phyloP scores from a whole-genome alignment of 495 filamentous ascomycete species.

The Usnea hakonensis region DNA sequence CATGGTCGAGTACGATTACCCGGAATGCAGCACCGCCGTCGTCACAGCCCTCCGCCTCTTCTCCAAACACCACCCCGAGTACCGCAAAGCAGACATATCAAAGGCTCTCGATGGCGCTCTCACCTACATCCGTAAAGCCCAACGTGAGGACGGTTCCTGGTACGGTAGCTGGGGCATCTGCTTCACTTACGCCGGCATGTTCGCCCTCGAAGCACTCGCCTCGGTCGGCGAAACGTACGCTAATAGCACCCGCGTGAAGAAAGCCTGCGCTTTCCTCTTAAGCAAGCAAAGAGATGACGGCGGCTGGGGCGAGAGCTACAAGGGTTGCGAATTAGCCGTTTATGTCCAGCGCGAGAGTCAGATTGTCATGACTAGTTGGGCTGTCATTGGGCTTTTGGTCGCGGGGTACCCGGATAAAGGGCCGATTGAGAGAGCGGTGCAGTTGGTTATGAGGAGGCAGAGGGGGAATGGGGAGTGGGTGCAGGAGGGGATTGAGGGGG shows the following conservation, averaged over 20 bases:
- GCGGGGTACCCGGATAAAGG: slow-evolving; percentile 71
- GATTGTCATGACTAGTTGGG: slow-evolving; percentile 92
- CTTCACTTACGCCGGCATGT: slow-evolving; percentile 94
- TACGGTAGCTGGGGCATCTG: slow-evolving; percentile 98
- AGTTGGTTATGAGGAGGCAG: slow-evolving; percentile 78
- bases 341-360: slow-evolving; percentile 64
- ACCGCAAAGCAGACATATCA: slow-evolving; percentile 68
- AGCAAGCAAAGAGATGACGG: slow-evolving; percentile 78
- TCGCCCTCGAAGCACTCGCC: slow-evolving; percentile 78
- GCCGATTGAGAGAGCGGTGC: slow-evolving; percentile 65
- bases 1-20: slow-evolving; percentile 97
- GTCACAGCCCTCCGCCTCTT: slow-evolving; percentile 86
- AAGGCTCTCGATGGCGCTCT: slow-evolving; percentile 63
- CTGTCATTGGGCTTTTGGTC: slow-evolving; percentile 73
- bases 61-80: slow-evolving; percentile 65
- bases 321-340: slow-evolving; percentile 54
- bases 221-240: slow-evolving; percentile 74
- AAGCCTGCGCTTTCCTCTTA: slow-evolving; percentile 78
- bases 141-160: slow-evolving; percentile 82
- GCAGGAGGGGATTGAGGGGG: slow-evolving; percentile 92
- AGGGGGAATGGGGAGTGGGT: slow-evolving; percentile 85
- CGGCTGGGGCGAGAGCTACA: slow-evolving; percentile 95
- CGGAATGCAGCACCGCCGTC: slow-evolving; percentile 92
- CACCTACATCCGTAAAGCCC: slow-evolving; percentile 69
- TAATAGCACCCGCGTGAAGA: slow-evolving; percentile 60